Base-by-base conservation (phyloP, 2,329 filamentous ascomycete genomes). In the Fusarium zealandicum region DNA sequence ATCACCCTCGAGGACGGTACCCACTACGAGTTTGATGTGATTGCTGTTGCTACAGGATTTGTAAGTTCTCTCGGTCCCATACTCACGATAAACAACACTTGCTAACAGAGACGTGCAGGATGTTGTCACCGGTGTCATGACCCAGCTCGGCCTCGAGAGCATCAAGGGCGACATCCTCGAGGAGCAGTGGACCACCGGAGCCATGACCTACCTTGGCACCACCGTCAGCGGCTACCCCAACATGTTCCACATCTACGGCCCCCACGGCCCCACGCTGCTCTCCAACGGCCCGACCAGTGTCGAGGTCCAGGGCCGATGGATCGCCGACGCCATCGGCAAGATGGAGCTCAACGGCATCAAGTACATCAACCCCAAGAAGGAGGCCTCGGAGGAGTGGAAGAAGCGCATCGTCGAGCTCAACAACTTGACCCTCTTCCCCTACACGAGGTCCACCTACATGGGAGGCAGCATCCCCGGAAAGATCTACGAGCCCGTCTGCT, bases 251-350 rank as follows among this genome's bases (percentile, higher is more conserved):
- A 71, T 80, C 41, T 86, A 85, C 64, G 83, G 83, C 0, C 73
- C 78, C 1, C 83, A 87, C n/a, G 80, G 74, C 0, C 83, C 83
- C 0, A 85, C 82, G 0, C 75, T 82, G 0, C 71, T 86, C 5
- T 69, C 75, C 63, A 87, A 86, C 59, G 84, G 83, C 0, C 84
- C 85, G 0, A 77, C 78, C 1, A 77, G 74, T 1, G 77, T 81
- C 7, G 81, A 85, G 56, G 64, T 82, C 1, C 84, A 87, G 61
- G 83, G 82, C 2, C 72, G 80, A 0, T 86, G 81, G 82, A 80
- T 86, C 48, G 72, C 75, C 13, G 77, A 82, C 39, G 67, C 69
- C 36, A 81, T 87, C 47, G 69, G 74, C 30, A 76, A 82, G 66
- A 79, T 84, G 59, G 68, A 76, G 58, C 59, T 63, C 1, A 72